Evolutionary conservation across 1,284 basidiomycete species (phyloP).

Genomic region (Heliocybe sulcata): DNA sequence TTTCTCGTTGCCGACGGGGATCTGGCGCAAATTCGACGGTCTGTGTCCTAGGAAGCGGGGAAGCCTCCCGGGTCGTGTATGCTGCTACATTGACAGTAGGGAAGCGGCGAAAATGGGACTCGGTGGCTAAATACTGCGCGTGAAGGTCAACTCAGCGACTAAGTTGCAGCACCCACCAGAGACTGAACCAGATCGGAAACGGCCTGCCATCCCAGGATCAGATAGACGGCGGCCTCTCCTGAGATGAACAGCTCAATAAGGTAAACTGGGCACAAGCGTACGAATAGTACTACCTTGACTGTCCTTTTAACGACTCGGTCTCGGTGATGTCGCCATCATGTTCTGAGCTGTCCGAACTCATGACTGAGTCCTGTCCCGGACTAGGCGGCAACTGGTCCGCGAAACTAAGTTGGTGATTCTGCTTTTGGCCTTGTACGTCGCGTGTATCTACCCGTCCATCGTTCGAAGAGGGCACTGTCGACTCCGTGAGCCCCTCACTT

Average conservation of each 20-base stretch:
- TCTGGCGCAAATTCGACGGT: slow-evolving; percentile 51
- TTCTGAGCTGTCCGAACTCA: neutral
- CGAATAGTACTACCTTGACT: neutral
- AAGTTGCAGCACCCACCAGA: neutral
- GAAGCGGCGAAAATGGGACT: neutral
- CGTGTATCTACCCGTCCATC: neutral
- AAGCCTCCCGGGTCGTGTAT: slow-evolving; percentile 6
- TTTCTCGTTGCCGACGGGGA: slow-evolving; percentile 1
- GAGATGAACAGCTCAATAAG: slow-evolving; percentile 3
- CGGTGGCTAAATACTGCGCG: neutral
- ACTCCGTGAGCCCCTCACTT: slow-evolving; percentile 30
- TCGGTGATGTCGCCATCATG: neutral
- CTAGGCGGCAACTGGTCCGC: neutral
- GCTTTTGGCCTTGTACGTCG: neutral
- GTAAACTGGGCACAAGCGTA: neutral
- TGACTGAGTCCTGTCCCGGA: neutral
- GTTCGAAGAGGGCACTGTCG: slow-evolving; percentile 2
- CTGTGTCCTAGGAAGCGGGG: slow-evolving; percentile 25
- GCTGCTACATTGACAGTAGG: neutral
- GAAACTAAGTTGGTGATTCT: neutral
- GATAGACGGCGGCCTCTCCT: slow-evolving; percentile 25
- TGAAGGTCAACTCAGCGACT: neutral
- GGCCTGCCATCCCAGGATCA: slow-evolving; percentile 29
- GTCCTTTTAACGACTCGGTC: neutral
- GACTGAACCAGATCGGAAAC: slow-evolving; percentile 10